Evolutionary conservation across 2,329 filamentous ascomycete species (phyloP).

Genomic region (Fusarium buharicum): DNA sequence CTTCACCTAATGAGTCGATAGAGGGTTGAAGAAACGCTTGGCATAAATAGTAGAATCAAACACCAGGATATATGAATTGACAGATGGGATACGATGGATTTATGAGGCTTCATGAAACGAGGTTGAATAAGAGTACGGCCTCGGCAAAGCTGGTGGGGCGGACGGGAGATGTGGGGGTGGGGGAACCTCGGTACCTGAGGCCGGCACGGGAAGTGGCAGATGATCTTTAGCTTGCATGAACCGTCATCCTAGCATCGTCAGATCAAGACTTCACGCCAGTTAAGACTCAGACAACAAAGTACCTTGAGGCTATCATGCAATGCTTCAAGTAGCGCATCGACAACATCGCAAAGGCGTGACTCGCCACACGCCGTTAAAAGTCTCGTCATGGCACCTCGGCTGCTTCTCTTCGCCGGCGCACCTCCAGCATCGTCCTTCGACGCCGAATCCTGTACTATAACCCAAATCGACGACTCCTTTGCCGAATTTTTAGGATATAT

Average conservation of each 20-base stretch:
- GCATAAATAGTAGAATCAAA: neutral
- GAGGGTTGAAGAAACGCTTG: neutral
- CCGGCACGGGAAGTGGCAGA: slow-evolving; percentile 25
- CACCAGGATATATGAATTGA: no score
- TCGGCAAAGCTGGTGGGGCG: slow-evolving; percentile 27
- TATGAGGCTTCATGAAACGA: slow-evolving; percentile 6
- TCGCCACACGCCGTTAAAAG: neutral
- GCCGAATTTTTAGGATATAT: slow-evolving; percentile 42
- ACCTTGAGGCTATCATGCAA: neutral
- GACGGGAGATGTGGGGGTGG: slow-evolving; percentile 29
- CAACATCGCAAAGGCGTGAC: neutral
- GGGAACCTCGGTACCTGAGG: slow-evolving; percentile 37
- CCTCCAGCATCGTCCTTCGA: slow-evolving; percentile 47
- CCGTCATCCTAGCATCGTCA: slow-evolving; percentile 10
- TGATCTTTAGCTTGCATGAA: slow-evolving; percentile 13
- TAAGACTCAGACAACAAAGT: neutral
- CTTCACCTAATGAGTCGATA: neutral
- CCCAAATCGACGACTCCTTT: slow-evolving; percentile 43
- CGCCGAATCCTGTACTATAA: slow-evolving; percentile 47
- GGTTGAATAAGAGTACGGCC: slow-evolving; percentile 24
- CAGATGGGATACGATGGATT: neutral
- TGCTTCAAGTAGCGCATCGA: slow-evolving; percentile 3
- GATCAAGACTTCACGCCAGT: neutral
- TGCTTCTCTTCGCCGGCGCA: slow-evolving; percentile 55
- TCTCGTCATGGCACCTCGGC: slow-evolving; percentile 42